phyloP scores from a whole-genome alignment of 176 grass and related monocot genomes.

The Aegilops tauschii region DNA sequence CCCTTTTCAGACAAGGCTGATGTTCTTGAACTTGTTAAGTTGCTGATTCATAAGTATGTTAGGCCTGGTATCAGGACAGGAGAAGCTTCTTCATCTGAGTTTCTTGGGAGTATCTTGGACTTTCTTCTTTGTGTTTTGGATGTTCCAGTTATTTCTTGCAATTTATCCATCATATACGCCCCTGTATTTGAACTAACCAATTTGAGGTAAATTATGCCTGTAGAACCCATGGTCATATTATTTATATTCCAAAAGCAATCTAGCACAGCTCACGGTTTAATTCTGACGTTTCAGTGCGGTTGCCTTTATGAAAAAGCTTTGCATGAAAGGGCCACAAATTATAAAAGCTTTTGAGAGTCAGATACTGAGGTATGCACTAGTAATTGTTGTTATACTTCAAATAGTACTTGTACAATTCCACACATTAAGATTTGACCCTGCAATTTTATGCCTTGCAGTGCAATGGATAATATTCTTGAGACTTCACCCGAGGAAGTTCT shows the following conservation, averaged over 20 bases:
- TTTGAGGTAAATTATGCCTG: constrained; percentile 45
- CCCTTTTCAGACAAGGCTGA: constrained; percentile 52
- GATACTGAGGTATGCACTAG: constrained; percentile 65
- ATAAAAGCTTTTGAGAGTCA: constrained; percentile 50
- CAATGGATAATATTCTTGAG: constrained; percentile 66
- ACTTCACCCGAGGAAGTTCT: constrained; percentile 65
- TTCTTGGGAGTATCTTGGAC: constrained; percentile 65
- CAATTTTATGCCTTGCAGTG: constrained; percentile 44
- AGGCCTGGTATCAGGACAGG: constrained; percentile 31
- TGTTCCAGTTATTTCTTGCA: constrained; percentile 53
- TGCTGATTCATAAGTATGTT: constrained; percentile 57
- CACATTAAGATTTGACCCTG: neutral
- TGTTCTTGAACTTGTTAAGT: constrained; percentile 53
- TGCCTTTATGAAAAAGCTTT: constrained; percentile 62
- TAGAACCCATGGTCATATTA: neutral
- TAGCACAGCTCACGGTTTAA: constrained; percentile 5
- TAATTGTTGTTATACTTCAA: constrained; percentile 1
- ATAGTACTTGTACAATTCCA: neutral
- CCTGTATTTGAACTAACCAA: constrained; percentile 66
- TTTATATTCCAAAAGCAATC: neutral
- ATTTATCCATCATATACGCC: constrained; percentile 58
- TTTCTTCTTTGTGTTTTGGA: constrained; percentile 78
- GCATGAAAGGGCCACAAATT: constrained; percentile 50
- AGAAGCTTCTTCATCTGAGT: constrained; percentile 34
- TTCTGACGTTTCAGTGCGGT: constrained; percentile 34